These are phyloP conservation scores for Picea abies DNA, from an alignment of 83 land plant genomes.

Conservation along the genomic window DNA sequence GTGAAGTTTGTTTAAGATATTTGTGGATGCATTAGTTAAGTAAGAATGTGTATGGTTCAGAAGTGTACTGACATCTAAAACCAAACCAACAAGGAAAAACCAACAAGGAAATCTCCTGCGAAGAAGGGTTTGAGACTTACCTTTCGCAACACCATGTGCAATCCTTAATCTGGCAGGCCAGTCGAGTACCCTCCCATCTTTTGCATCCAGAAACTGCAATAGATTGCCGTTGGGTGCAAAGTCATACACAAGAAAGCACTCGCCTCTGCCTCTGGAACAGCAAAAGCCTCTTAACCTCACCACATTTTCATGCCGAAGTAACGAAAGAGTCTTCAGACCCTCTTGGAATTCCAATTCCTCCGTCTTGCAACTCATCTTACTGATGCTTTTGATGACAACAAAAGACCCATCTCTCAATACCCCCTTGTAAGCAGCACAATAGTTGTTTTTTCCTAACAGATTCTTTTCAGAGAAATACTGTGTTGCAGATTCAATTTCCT, in stretches of 20 bases:
- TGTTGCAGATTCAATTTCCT: conserved; percentile 87
- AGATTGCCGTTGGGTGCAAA: conserved; percentile 80
- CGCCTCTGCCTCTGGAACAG: conserved; percentile 74
- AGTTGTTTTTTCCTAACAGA: conserved; percentile 70
- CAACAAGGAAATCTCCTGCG: background rate
- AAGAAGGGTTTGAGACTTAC: conserved; percentile 31
- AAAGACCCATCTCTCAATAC: conserved; percentile 74
- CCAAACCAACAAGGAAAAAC: background rate
- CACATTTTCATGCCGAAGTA: conserved; percentile 72
- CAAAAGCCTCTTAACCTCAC: conserved; percentile 86
- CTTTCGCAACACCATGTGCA: conserved; percentile 81
- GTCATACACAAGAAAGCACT: conserved; percentile 90
- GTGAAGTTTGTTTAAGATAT: background rate
- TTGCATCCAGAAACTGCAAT: conserved; percentile 57
- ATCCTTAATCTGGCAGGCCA: conserved; percentile 80
- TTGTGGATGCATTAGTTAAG: background rate
- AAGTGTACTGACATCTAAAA: background rate
- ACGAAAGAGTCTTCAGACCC: conserved; percentile 61
- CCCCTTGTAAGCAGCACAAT: conserved; percentile 70
- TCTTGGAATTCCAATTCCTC: conserved; percentile 73
- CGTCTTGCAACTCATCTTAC: conserved; percentile 65
- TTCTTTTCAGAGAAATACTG: conserved; percentile 86
- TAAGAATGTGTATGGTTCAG: background rate
- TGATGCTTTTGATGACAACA: conserved; percentile 72
- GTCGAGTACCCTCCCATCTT: conserved; percentile 50